Evolutionary conservation across 2,329 filamentous ascomycete genomes (phyloP), one percentile per base, ranked within the genome.

Genomic region (Coniochaeta prunicola): DNA sequence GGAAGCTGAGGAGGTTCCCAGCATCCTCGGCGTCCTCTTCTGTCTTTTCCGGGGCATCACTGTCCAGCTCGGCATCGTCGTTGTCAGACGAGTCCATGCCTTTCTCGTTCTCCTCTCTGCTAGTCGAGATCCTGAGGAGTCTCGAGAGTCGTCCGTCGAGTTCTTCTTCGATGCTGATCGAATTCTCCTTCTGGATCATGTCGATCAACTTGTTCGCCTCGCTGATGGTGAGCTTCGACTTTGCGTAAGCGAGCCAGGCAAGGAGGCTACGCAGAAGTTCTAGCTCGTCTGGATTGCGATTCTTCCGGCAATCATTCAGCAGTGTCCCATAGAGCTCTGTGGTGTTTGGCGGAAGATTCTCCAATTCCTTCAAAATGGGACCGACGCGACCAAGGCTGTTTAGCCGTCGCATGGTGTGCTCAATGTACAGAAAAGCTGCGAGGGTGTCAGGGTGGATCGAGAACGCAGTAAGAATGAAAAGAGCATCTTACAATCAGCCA

Each of bases 161-260:
- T 38, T 60, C 59, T 42, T 60, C 59, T 15, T 60, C 59, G 21
- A 60, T 58, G 38, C 34, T 60, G 45, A 60, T 58, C 3, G 34
- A 40, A 19, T 58, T 58, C 10, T 60, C 59, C 50, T 45, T 26
- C 12, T 24, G 34, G 15, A 60, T 50, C 30, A 58, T 34, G n/a
- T 33, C n/a, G 17, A 60, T 31, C 10, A 60, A 31, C 19, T 45
- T 31, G 36, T 42, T 58, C 24, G 59, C 59, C 9, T 56, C 50
- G 10, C 56, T 56, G 19, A 60, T 24, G 15, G 26, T 58, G 10
- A 60, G 56, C 5, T 58, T 34, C 13, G 19, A 24, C 33, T 60
- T 58, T 17, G 56, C 50, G 56, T 60, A 60, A n/a, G 59, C 56
- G 9, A 60, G 36, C 59, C 59, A 60, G n/a, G 59, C 56, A 15